phyloP scores from a whole-genome alignment of 1,139 yeast species.

The Sugiyamaella castrensis region DNA sequence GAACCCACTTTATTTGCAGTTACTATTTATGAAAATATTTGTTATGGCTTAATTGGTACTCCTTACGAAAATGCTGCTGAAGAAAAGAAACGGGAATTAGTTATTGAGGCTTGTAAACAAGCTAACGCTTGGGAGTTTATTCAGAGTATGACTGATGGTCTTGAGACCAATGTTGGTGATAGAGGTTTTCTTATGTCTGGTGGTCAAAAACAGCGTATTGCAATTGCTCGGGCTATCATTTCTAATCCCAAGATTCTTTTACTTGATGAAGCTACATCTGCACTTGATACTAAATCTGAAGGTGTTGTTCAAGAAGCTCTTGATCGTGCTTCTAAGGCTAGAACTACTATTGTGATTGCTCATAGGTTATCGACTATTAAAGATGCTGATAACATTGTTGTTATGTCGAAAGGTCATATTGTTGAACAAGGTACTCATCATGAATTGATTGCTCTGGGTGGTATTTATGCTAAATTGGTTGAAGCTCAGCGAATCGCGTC shows the following conservation, averaged over 20 bases:
- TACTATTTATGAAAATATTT: constrained; percentile 71
- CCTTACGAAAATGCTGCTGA: constrained; percentile 46
- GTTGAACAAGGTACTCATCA: constrained; percentile 45
- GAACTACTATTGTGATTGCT: constrained; percentile 76
- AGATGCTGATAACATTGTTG: constrained; percentile 45
- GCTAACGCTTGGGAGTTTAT: constrained; percentile 46
- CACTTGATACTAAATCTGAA: constrained; percentile 69
- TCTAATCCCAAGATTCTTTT: constrained; percentile 60
- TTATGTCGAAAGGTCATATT: constrained; percentile 42
- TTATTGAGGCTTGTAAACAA: constrained; percentile 39
- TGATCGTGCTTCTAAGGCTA: constrained; percentile 57
- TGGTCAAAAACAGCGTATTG: constrained; percentile 88
- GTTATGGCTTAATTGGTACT: constrained; percentile 63
- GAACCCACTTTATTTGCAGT: constrained; percentile 83
- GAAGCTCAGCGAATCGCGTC: constrained; percentile 34
- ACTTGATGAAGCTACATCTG: constrained; percentile 79
- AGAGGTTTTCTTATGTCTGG: constrained; percentile 62
- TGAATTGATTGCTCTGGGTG: constrained; percentile 35
- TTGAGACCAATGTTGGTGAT: constrained; percentile 55
- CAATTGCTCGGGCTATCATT: constrained; percentile 77
- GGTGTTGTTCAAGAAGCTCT: constrained; percentile 50
- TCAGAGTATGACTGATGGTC: constrained; percentile 39
- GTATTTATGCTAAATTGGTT: constrained; percentile 38
- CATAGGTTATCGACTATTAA: constrained; percentile 73
- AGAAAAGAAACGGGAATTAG: constrained; percentile 34